Conservation (phyloP, 169 alveolate species). For the Plasmodium yoelii region DNA sequence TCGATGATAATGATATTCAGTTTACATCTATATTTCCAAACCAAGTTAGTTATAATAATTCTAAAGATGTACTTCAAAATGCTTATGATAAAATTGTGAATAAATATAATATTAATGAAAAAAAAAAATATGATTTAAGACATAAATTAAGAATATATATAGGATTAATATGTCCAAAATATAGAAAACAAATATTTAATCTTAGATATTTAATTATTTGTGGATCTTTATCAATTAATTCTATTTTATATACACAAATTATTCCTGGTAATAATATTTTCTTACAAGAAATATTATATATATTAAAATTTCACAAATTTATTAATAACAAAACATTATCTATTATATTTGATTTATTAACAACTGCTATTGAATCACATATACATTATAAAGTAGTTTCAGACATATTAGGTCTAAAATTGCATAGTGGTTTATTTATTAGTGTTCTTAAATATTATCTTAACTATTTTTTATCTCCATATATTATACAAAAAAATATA, state of each 20-base stretch:
- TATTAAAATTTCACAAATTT: conserved; percentile 51
- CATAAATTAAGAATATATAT: conserved; percentile 67
- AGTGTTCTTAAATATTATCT: conserved; percentile 63
- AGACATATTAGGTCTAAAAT: conserved; percentile 57
- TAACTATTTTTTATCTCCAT: conserved; percentile 40
- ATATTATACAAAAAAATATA: conserved; percentile 45
- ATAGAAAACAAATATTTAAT: conserved; percentile 56
- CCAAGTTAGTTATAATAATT: conserved; percentile 26
- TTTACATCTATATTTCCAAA: conserved; percentile 69
- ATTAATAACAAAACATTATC: conserved; percentile 43
- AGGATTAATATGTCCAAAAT: conserved; percentile 74
- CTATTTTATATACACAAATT: conserved; percentile 46
- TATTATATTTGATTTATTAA: conserved; percentile 44
- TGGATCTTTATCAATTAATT: conserved; percentile 62
- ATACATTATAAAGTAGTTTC: conserved; percentile 63
- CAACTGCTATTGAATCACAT: conserved; percentile 66
- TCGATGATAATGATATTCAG: conserved; percentile 35
- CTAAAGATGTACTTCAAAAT: conserved; percentile 23
- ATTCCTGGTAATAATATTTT: conserved; percentile 45
- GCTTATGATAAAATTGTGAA: conserved; percentile 38
- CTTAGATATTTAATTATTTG: conserved; percentile 50
- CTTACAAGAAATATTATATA: conserved; percentile 58
- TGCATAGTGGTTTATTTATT: conserved; percentile 72
- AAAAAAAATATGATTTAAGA: conserved; percentile 47
- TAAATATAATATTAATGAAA: conserved; percentile 28